These are phyloP conservation scores for Phialophora tarda DNA, from an alignment of 2,329 filamentous ascomycete genomes.

Conservation along the genomic window DNA sequence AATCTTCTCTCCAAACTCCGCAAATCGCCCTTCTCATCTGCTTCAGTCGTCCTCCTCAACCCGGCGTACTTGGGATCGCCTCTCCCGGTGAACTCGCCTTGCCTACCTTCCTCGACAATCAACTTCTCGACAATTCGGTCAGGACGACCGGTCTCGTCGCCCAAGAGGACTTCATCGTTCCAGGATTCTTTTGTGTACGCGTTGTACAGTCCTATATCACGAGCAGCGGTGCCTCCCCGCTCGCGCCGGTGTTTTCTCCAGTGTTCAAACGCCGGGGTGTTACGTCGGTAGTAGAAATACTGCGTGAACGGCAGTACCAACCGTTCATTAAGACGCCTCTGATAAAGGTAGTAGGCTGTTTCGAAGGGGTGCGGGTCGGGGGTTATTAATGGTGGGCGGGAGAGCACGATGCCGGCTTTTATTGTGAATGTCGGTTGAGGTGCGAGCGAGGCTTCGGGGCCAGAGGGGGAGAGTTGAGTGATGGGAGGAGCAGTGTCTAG, in stretches of 20 bases:
- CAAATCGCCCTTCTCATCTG: conserved; percentile 75
- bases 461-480: conserved; percentile 42
- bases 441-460: conserved; percentile 48
- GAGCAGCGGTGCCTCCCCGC: conserved; percentile 73
- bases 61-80: conserved; percentile 71
- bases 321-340: conserved; percentile 94
- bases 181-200: conserved; percentile 75
- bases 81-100: conserved; percentile 59
- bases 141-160: conserved; percentile 69
- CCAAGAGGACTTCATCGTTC: conserved; percentile 88
- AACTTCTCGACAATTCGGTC: conserved; percentile 72
- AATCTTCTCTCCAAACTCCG: conserved; percentile 79
- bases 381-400: conserved; percentile 85
- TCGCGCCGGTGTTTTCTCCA: conserved; percentile 86
- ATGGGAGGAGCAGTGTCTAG: conserved; percentile 22
- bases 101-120: conserved; percentile 70
- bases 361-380: conserved; percentile 85
- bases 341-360: conserved; percentile 93
- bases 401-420: conserved; percentile 77
- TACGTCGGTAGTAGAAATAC: conserved; percentile 93
- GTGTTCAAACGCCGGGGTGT: conserved; percentile 81
- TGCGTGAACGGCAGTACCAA: conserved; percentile 84
- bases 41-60: conserved; percentile 69
- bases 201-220: conserved; percentile 85
- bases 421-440: conserved; percentile 52